A percentile compares a stretch with the other conserved stretches of the same genome.
Evolutionary conservation across 2,329 filamentous ascomycete genomes (phyloP).

Genomic region (Hypoxylon sp.): DNA sequence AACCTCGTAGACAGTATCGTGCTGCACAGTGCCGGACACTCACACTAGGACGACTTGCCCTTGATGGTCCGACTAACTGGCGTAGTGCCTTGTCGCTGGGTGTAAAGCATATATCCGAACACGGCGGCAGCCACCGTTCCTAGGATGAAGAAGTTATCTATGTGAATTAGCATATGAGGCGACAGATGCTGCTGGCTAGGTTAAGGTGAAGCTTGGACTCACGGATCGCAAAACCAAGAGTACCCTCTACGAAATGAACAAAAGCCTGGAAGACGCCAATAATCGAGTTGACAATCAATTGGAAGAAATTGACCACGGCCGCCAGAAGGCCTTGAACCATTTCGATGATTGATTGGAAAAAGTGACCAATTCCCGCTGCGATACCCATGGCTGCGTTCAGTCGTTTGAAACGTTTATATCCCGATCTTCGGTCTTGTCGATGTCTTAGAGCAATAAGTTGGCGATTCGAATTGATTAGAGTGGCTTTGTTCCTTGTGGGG

Average conservation of each 20-base stretch:
- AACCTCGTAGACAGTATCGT: not conserved
- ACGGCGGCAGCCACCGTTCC: slow-evolving; percentile 52
- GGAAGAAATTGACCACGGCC: slow-evolving; percentile 46
- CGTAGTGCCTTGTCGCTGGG: slow-evolving; percentile 51
- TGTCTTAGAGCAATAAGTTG: not conserved
- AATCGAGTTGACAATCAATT: slow-evolving; percentile 45
- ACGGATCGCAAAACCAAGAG: slow-evolving; percentile 55
- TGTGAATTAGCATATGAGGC: slow-evolving; percentile 3
- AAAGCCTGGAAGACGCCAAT: slow-evolving; percentile 46
- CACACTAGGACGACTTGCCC: slow-evolving; percentile 41
- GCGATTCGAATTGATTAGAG: slow-evolving; percentile 1
- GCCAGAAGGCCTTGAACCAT: slow-evolving; percentile 47
- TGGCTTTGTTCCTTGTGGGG: slow-evolving; percentile 1
- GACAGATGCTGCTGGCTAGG: not conserved
- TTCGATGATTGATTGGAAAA: slow-evolving; percentile 47
- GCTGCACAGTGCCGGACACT: not conserved
- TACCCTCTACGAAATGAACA: slow-evolving; percentile 52
- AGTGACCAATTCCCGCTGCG: slow-evolving; percentile 52
- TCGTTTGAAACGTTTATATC: not conserved
- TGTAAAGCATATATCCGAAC: slow-evolving; percentile 52
- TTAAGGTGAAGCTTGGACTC: slow-evolving; percentile 32
- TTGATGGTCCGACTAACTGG: slow-evolving; percentile 49
- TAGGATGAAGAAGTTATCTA: slow-evolving; percentile 56
- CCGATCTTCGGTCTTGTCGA: not conserved
- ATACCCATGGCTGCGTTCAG: slow-evolving; percentile 49